Evolutionary conservation across 306 rosid species (phyloP).

Genomic region (Cicer pinnatifidum): DNA sequence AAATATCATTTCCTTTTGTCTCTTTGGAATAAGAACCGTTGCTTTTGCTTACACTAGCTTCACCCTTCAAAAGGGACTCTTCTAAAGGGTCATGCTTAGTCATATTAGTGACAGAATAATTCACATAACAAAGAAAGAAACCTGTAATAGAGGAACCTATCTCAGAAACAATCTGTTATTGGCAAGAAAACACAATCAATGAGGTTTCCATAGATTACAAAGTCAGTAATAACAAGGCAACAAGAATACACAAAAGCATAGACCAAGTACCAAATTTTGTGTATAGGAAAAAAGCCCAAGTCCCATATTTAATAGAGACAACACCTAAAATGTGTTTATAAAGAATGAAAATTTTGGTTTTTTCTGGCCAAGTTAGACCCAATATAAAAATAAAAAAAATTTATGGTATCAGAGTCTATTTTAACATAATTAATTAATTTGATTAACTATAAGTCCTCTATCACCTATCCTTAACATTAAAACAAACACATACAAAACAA

Average conservation of each 20-base stretch:
- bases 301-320: background rate
- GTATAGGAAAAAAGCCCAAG: too few relatives aligned
- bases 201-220: constrained; percentile 36
- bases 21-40: constrained; percentile 45
- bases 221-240: background rate
- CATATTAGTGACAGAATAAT: constrained; percentile 45
- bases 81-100: constrained; percentile 51
- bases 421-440: too few relatives aligned
- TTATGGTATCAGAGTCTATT: too few relatives aligned
- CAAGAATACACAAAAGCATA: background rate
- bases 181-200: constrained; percentile 38
- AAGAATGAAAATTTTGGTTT: too few relatives aligned
- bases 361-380: too few relatives aligned
- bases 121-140: constrained; percentile 55
- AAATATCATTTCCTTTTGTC: constrained; percentile 46
- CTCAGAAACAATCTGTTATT: constrained; percentile 56
- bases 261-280: background rate
- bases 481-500: background rate
- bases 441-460: too few relatives aligned
- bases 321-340: background rate
- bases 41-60: constrained; percentile 17
- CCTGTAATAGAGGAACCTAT: constrained; percentile 51
- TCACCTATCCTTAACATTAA: background rate
- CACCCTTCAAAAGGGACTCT: constrained; percentile 74
- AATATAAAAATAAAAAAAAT: too few relatives aligned